Conservation (phyloP, 352 stramenopile species). For the Discostella stelligera region DNA sequence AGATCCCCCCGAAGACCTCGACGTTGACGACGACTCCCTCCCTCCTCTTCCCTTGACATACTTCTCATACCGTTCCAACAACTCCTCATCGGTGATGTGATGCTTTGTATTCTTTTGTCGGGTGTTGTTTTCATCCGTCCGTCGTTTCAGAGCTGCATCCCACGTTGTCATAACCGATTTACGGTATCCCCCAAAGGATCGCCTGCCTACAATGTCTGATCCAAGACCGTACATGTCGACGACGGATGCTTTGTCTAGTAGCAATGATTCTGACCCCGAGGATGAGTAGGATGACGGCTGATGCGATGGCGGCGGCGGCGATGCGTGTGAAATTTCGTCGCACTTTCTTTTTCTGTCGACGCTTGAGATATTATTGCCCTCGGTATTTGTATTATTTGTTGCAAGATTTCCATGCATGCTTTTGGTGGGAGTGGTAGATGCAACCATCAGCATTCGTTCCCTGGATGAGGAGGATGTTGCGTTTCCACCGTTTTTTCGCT, state of each 20-base stretch:
- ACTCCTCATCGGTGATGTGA: constrained; percentile 70
- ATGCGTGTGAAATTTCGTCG: constrained; percentile 27
- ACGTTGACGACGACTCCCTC: neutral
- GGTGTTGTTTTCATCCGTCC: constrained; percentile 34
- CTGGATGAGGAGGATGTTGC: neutral
- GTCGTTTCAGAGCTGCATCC: constrained; percentile 43
- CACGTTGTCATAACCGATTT: constrained; percentile 57
- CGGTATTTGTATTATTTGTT: constrained; percentile 21
- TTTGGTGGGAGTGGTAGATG: neutral
- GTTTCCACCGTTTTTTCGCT: constrained; percentile 52
- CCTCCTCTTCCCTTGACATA: constrained; percentile 51
- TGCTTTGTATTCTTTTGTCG: constrained; percentile 44
- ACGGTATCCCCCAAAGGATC: constrained; percentile 75
- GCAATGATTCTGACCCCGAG: constrained; percentile 29
- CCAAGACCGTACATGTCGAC: constrained; percentile 67
- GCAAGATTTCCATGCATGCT: constrained; percentile 3
- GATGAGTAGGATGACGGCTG: constrained; percentile 1
- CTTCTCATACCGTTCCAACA: constrained; percentile 68
- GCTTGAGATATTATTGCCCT: constrained; percentile 20
- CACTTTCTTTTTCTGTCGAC: constrained; percentile 34
- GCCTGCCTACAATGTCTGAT: constrained; percentile 63
- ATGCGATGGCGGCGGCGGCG: no score
- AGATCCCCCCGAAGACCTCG: neutral
- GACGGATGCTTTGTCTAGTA: constrained; percentile 42
- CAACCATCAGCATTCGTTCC: constrained; percentile 11